Evolutionary conservation across 768 basidiomycete species (phyloP), one percentile per base, ranked within the genome.

Genomic region (Paxillus ammoniavirescens): DNA sequence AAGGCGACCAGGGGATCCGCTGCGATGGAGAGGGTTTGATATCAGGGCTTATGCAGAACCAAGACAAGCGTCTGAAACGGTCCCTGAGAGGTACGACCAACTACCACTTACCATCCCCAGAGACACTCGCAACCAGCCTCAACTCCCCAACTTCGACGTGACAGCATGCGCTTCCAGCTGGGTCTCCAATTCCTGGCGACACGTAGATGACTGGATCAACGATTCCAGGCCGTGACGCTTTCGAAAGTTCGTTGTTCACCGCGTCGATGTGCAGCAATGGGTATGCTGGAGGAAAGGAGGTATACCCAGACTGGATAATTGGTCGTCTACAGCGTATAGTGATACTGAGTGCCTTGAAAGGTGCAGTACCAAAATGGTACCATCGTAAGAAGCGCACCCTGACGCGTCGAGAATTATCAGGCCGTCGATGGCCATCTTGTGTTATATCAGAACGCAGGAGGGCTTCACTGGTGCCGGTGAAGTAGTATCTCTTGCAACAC

Each of bases 1-100:
- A 98, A 94, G 8, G 89, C 93, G 53, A 93, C 86, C 35, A 94
- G 71, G 1, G 95, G 94, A 65, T 97, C 94, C 65, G 86, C 94
- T 96, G 60, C 35, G 17, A 48, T 21, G 23, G 41, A 26, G 5
- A 43, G 15, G n/a, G 4, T 18, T 31, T 17, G 43, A 43, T 35
- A 26, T 18, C 2, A 37, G 30, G 28, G 35, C 35, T 35, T 35
- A 5, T 35, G 2, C 35, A 35, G 35, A 10, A 33, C 31, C 31
- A 33, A 33, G 31, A 10, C 12, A 33, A 12, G 35, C 12, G 35
- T 2, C 13, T 35, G 12, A 5, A 14, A 35, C 13, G 9, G 21
- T 15, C 28, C 36, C 46, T 21, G 8, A 45, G 17, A 5, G 18
- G 13, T 14, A 31, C 35, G n/a, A 40, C 2, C 31, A 15, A 21